Evolutionary conservation across 1,284 basidiomycete species (phyloP), one percentile per base, ranked within the genome.

Genomic region (Ustilago vetiveriae): DNA sequence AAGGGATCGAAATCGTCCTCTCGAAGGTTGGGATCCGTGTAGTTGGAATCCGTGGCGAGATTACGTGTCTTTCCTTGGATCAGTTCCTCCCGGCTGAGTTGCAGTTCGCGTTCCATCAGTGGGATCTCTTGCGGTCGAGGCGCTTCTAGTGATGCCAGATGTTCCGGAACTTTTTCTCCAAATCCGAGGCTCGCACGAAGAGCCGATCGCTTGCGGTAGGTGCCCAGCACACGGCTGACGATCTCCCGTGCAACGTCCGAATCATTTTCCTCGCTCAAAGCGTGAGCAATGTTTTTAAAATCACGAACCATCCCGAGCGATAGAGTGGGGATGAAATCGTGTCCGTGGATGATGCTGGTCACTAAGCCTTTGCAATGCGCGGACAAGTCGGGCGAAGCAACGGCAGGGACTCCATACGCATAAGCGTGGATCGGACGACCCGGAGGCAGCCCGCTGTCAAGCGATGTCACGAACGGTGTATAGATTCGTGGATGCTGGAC

Each of bases 401-500:
- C 57, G 0, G 76, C 75, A 3, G 76, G 75, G 0, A 66, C 59
- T 14, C 76, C 76, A 73, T 84, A 85, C 0, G 83, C 82, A 64
- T 84, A 86, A 56, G 82, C 83, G 50, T 85, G 83, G 32, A 86
- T 83, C 0, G 85, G 84, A 14, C 85, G 79, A 9, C 85, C 85
- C 4, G 84, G 75, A 0, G 85, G 85, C 1, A 86, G 73, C 3
- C 84, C 85, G 13, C 66, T 69, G 30, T 56, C 56, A n/a, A 70
- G 32, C 1, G 66, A 72, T 1, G 85, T 86, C 39, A 86, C 85
- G 60, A 86, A 86, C 0, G 82, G 82, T 2, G 84, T 85, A 6
- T 72, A 58, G 60, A 84, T 81, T 0, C 65, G 60, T 0, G 84
- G 84, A 53, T 84, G 82, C 1, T 58, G 47, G n/a, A 78, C 37